Conservation (phyloP, 345 rosid species). For the Ailanthus altissimus region DNA sequence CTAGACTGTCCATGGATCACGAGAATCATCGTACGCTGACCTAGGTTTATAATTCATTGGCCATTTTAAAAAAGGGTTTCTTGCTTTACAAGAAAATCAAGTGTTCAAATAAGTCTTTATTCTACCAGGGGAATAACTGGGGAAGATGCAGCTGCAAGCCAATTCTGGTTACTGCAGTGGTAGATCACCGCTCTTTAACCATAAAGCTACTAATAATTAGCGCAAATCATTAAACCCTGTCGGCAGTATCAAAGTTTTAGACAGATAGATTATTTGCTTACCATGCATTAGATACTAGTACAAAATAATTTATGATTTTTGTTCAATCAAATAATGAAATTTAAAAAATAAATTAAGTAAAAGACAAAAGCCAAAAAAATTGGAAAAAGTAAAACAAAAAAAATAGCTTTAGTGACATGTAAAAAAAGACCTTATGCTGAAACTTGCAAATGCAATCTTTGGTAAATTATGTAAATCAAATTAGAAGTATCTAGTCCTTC, state of each 20-base stretch:
- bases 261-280: background rate
- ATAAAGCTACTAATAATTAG: slow-evolving; percentile 3
- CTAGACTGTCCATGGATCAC: background rate
- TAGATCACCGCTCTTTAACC: background rate
- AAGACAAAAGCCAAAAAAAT: no score
- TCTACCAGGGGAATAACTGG: background rate
- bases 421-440: background rate
- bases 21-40: background rate
- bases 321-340: background rate
- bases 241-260: background rate
- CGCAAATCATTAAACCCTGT: background rate
- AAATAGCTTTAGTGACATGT: background rate
- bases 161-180: background rate
- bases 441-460: background rate
- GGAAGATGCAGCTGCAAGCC: background rate
- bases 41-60: background rate
- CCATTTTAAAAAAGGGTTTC: background rate
- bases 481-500: background rate
- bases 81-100: background rate
- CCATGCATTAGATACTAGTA: background rate
- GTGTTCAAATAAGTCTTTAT: background rate
- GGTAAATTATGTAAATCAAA: background rate
- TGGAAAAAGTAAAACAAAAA: background rate
- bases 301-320: background rate
- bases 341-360: background rate